phyloP scores from a whole-genome alignment of 306 rosid genomes.

The Myrica gale region DNA sequence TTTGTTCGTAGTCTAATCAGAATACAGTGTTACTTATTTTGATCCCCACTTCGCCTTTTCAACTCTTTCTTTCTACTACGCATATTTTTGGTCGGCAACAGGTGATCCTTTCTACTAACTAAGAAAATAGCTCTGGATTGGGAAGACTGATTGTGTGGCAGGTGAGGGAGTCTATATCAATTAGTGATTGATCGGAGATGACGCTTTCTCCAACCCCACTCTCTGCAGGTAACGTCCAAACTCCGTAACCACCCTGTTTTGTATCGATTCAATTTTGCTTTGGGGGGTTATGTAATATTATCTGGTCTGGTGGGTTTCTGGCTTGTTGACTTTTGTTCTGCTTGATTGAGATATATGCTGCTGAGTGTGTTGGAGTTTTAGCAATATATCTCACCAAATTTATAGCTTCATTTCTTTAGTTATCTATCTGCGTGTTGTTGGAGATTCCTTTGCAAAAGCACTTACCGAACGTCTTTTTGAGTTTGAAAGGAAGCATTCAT shows the following conservation, averaged over 20 bases:
- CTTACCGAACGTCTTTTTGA: neutral
- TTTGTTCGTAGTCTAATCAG: too few species aligned
- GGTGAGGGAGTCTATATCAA: too few species aligned
- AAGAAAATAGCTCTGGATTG: too few species aligned
- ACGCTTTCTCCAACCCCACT: neutral
- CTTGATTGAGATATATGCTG: neutral
- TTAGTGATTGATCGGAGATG: neutral
- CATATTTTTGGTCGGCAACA: too few species aligned
- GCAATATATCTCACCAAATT: neutral
- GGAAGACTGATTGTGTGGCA: too few species aligned
- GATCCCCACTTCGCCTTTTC: too few species aligned
- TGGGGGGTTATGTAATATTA: neutral
- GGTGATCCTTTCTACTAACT: too few species aligned
- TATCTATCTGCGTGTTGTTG: neutral
- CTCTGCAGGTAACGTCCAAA: neutral
- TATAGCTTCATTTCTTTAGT: neutral
- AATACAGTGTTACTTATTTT: too few species aligned
- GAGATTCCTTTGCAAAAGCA: neutral
- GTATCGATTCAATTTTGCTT: neutral
- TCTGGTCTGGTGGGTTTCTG: neutral
- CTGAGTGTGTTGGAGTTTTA: neutral
- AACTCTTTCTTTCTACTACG: too few species aligned
- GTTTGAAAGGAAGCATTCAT: neutral
- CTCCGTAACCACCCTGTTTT: neutral
- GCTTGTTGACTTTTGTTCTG: neutral